Percentiles rank a stretch among this genome's conserved stretches.
Conservation (phyloP, 176 grass and related monocot species). For the Phragmites australis region DNA sequence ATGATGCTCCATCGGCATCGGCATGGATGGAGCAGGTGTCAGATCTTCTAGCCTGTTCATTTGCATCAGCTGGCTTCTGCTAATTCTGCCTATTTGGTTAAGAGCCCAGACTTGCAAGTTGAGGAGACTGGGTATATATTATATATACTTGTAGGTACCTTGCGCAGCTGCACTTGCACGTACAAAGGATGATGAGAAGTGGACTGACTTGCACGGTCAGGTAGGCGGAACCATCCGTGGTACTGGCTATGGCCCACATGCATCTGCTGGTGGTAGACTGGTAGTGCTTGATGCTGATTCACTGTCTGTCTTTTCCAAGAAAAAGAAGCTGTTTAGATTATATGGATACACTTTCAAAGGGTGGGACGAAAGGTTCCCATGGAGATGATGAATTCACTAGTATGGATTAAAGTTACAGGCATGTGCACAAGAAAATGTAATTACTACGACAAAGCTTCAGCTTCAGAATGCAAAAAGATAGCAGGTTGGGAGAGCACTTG, state of each 20-base stretch:
- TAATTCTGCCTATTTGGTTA: slow-evolving; percentile 30
- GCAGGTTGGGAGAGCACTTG: background rate
- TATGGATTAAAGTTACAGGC: slow-evolving; percentile 36
- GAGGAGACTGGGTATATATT: slow-evolving; percentile 22
- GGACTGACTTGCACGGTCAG: slow-evolving; percentile 62
- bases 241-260: slow-evolving; percentile 42
- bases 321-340: slow-evolving; percentile 34
- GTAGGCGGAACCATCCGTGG: slow-evolving; percentile 53
- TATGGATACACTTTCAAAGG: slow-evolving; percentile 34
- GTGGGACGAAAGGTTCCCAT: slow-evolving; percentile 40
- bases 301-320: slow-evolving; percentile 37
- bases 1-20: slow-evolving; percentile 40
- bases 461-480: slow-evolving; percentile 28
- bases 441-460: too few relatives aligned
- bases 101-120: slow-evolving; percentile 34
- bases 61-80: slow-evolving; percentile 31
- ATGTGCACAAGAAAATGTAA: slow-evolving; percentile 44
- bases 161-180: slow-evolving; percentile 21
- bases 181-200: slow-evolving; percentile 41
- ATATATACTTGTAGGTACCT: slow-evolving; percentile 37
- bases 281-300: slow-evolving; percentile 42
- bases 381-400: slow-evolving; percentile 25
- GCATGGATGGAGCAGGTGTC: slow-evolving; percentile 51
- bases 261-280: slow-evolving; percentile 22
- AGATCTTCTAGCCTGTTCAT: slow-evolving; percentile 49